A percentile compares a stretch with the other conserved stretches of the same genome.
Conservation (phyloP, 23 red algal genomes). For the Porphyridium purpureum region DNA sequence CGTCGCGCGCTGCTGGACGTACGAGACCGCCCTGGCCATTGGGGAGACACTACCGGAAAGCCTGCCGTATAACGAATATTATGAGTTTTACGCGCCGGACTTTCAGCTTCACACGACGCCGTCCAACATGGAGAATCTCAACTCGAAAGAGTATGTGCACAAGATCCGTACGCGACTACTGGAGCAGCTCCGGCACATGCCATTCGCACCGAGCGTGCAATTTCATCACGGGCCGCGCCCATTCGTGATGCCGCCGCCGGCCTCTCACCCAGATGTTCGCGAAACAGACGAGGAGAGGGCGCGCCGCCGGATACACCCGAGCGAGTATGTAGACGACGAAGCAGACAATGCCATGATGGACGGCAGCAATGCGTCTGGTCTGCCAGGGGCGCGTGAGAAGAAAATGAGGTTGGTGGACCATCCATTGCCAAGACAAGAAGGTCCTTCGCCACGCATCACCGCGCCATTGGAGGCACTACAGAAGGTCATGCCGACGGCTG, state of each 20-base stretch:
- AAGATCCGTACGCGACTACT: constrained; percentile 8
- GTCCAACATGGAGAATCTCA: constrained; percentile 97
- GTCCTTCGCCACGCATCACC: no score
- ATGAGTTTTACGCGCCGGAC: constrained; percentile 93
- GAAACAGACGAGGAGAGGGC: not conserved
- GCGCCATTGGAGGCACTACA: no score
- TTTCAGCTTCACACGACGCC: constrained; percentile 79
- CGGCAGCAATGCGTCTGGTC: not conserved
- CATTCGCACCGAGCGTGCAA: constrained; percentile 18
- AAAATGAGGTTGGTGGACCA: no score
- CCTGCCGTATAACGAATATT: constrained; percentile 87
- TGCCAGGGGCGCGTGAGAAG: not conserved
- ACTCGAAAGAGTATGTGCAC: constrained; percentile 16
- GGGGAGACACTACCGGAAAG: constrained; percentile 37
- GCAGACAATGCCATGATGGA: not conserved
- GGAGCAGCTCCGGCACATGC: constrained; percentile 10
- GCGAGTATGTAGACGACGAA: no score
- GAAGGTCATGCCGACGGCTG: no score
- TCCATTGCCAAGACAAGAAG: no score
- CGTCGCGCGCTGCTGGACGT: constrained; percentile 95
- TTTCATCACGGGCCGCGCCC: constrained; percentile 5
- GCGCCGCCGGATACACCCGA: no score
- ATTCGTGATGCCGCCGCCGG: not conserved
- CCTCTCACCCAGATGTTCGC: not conserved
- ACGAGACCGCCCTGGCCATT: constrained; percentile 63